Percentiles rank a stretch among this genome's conserved stretches.
Evolutionary conservation across 2,329 filamentous ascomycete genomes (phyloP).

Genomic region (Talaromyces sp.): DNA sequence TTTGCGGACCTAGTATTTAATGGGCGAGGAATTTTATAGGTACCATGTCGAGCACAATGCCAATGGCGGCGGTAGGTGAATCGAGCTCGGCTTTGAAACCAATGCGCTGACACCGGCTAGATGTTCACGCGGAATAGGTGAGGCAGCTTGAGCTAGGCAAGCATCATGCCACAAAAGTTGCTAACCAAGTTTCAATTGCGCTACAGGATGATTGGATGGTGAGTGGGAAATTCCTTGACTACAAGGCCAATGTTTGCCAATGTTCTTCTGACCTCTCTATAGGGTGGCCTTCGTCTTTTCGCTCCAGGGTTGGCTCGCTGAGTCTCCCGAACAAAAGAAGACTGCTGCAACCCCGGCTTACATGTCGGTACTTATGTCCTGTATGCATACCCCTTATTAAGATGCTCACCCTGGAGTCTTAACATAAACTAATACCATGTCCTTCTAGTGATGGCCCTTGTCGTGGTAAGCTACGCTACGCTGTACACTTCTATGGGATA

Average conservation of each 20-base stretch:
- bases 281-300: slow-evolving; percentile 54
- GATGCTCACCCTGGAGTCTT: neutral
- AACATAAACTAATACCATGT: slow-evolving; percentile 17
- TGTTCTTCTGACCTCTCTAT: slow-evolving; percentile 19
- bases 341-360: slow-evolving; percentile 69
- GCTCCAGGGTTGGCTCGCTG: slow-evolving; percentile 52
- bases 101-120: slow-evolving; percentile 37
- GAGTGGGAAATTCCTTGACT: slow-evolving; percentile 23
- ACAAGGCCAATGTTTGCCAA: neutral
- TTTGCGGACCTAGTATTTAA: slow-evolving; percentile 17
- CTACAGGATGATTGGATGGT: slow-evolving; percentile 66
- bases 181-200: neutral
- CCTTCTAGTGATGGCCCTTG: slow-evolving; percentile 61
- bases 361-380: slow-evolving; percentile 77
- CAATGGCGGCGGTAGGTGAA: slow-evolving; percentile 78
- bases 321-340: slow-evolving; percentile 56
- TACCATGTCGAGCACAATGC: slow-evolving; percentile 75
- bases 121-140: slow-evolving; percentile 92
- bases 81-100: neutral
- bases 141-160: slow-evolving; percentile 29
- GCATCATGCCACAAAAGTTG: slow-evolving; percentile 6
- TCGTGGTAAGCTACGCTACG: slow-evolving; percentile 44
- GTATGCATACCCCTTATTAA: slow-evolving; percentile 53
- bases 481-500: slow-evolving; percentile 9
- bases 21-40: slow-evolving; percentile 38